Percentiles rank a stretch among this genome's conserved stretches.
These are phyloP conservation scores for Cercospora brassicicola DNA, from an alignment of 2,329 filamentous ascomycete genomes.

Conservation along the genomic window DNA sequence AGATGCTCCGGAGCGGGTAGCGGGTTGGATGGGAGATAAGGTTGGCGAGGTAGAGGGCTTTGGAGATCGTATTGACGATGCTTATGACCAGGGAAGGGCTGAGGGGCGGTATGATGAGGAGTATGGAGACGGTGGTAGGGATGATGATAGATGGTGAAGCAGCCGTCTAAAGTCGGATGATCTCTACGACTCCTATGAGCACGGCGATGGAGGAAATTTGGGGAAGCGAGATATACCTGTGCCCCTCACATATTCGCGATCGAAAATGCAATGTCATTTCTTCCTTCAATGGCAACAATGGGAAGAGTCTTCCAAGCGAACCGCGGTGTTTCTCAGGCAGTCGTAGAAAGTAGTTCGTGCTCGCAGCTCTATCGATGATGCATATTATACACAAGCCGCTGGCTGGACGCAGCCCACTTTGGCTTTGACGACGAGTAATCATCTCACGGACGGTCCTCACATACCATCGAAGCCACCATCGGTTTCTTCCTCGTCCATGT, in stretches of 20 bases:
- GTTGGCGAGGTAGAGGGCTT: conserved; percentile 44
- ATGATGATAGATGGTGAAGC: conserved; percentile 17
- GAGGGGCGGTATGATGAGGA: conserved; percentile 32
- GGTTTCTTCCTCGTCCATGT: conserved; percentile 74
- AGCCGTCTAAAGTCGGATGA: too few species aligned
- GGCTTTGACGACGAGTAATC: neutral
- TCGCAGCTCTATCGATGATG: conserved; percentile 17
- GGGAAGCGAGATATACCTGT: too few species aligned
- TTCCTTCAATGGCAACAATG: neutral
- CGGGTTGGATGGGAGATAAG: conserved; percentile 41
- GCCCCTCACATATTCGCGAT: too few species aligned
- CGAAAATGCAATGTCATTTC: too few species aligned
- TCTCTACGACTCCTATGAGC: neutral
- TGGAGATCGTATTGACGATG: conserved; percentile 44
- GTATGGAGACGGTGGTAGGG: neutral
- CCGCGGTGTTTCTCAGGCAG: neutral
- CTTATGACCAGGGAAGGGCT: conserved; percentile 47
- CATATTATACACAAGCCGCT: conserved; percentile 4
- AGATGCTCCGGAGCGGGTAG: conserved; percentile 41
- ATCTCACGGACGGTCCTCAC: conserved; percentile 27
- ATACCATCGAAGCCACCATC: conserved; percentile 82
- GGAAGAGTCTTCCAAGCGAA: neutral
- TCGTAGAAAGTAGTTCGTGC: conserved; percentile 2
- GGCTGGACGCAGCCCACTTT: conserved; percentile 42
- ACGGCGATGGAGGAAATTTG: conserved; percentile 3